Conservation (phyloP, 1,139 yeast genomes). For the Saccharomyces pastorianus region DNA sequence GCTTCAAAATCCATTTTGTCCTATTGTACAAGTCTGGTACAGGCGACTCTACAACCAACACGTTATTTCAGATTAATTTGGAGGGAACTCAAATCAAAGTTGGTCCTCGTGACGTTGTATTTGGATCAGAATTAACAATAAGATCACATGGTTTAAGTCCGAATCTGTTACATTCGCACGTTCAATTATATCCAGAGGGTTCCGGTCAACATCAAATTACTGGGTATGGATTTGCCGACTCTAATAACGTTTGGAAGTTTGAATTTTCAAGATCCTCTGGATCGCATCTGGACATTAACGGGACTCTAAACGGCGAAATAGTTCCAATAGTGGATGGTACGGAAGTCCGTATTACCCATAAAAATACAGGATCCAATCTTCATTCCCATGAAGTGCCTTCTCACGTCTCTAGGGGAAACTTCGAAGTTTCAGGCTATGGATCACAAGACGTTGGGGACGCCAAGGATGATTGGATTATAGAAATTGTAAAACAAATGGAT, state of each 20-base stretch:
- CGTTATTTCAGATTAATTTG: slow-evolving; percentile 61
- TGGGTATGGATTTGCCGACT: slow-evolving; percentile 66
- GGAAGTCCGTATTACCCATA: slow-evolving; percentile 48
- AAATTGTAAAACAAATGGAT: slow-evolving; percentile 48
- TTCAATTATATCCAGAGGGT: slow-evolving; percentile 61
- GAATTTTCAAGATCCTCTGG: slow-evolving; percentile 39
- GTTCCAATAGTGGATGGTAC: slow-evolving; percentile 42
- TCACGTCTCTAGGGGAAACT: slow-evolving; percentile 44
- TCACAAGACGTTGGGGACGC: slow-evolving; percentile 45
- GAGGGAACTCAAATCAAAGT: slow-evolving; percentile 44
- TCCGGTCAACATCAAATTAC: slow-evolving; percentile 70
- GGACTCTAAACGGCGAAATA: slow-evolving; percentile 28
- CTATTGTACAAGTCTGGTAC: slow-evolving; percentile 71
- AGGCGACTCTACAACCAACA: slow-evolving; percentile 67
- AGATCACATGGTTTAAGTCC: slow-evolving; percentile 71
- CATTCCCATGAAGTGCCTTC: slow-evolving; percentile 57
- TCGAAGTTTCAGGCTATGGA: slow-evolving; percentile 68
- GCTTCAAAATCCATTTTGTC: slow-evolving; percentile 74
- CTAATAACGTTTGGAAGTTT: slow-evolving; percentile 55
- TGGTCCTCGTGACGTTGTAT: slow-evolving; percentile 56
- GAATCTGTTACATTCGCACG: slow-evolving; percentile 63
- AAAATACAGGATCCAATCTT: slow-evolving; percentile 44
- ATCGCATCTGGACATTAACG: slow-evolving; percentile 24
- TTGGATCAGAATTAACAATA: slow-evolving; percentile 55
- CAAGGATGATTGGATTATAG: slow-evolving; percentile 69